These are phyloP conservation scores for Hyaloperonospora brassicae DNA, from an alignment of 352 stramenopile genomes.

Conservation along the genomic window DNA sequence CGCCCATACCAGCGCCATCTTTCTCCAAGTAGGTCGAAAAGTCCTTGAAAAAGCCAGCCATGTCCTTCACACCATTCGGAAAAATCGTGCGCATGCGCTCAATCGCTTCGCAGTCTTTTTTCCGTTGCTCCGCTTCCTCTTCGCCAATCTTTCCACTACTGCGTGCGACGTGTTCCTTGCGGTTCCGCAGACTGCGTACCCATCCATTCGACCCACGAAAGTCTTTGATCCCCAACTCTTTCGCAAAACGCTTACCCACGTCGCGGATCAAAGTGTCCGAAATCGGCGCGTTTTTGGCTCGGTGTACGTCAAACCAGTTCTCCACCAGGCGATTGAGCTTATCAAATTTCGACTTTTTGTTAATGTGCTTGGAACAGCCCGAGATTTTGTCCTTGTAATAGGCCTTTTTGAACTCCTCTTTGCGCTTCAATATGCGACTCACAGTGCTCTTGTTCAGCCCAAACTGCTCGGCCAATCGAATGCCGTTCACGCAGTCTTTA, in stretches of 20 bases:
- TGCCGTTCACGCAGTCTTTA: constrained; percentile 63
- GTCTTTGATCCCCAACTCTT: constrained; percentile 65
- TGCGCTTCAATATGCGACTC: constrained; percentile 79
- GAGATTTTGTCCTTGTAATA: constrained; percentile 85
- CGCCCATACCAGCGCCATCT: constrained; percentile 23
- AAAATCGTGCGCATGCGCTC: constrained; percentile 64
- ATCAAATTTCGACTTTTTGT: constrained; percentile 84
- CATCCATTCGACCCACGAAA: constrained; percentile 76
- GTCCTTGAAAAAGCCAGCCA: constrained; percentile 69
- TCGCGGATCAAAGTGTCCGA: constrained; percentile 72
- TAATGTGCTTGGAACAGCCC: constrained; percentile 77
- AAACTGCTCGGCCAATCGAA: constrained; percentile 64
- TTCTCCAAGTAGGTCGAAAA: constrained; percentile 66
- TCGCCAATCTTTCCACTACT: constrained; percentile 45
- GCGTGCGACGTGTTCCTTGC: constrained; percentile 56
- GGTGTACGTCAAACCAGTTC: constrained; percentile 79
- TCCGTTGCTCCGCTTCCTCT: constrained; percentile 46
- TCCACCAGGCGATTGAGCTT: constrained; percentile 74
- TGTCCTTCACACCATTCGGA: constrained; percentile 64
- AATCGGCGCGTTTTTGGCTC: constrained; percentile 58
- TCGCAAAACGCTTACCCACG: constrained; percentile 59
- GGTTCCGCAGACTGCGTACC: constrained; percentile 70
- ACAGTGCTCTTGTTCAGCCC: constrained; percentile 78
- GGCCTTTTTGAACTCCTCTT: constrained; percentile 81
- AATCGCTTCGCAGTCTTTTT: constrained; percentile 66